Base-by-base conservation (phyloP, 345 rosid species). In the Populus davidiana region DNA sequence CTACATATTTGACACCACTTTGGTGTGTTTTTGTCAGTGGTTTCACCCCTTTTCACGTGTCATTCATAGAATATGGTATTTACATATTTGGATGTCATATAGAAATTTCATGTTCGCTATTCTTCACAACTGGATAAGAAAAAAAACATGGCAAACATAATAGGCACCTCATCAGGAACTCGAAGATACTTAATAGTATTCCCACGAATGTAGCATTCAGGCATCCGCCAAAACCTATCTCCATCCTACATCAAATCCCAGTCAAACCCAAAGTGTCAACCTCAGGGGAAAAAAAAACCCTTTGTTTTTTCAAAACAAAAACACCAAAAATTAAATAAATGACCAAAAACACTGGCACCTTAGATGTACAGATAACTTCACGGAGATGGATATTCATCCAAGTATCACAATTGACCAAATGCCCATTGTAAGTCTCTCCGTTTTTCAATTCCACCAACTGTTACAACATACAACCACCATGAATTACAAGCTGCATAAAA, bases 321-420 rank as follows among this genome's bases (percentile, higher is more conserved):
- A 65, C 9, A 49, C 44, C 7, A 49, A 68, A 6, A 69, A 16
- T 1, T 25, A 35, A 35, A 64, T 78, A 47, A 50, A 41, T 21
- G 5, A n/a, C n/a, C 54, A 65, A 67, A 65, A 16, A 71, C 61
- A 13, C 47, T 6, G 21, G 66, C 78, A 92, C 99, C 92, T 96
- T 96, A 14, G 99, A 92, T 67, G 99, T 96, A 72, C 99, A 95
- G 71, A 95, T 95, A 79, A 95, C 99, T 92, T 95, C 99, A 75
- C 99, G 97, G 8, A 95, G 93, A 84, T 95, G 99, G 64, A 95
- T 93, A 86, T 95, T 95, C 99, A 95, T 95, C 99, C 98, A 93
- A 41, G 98, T 91, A 75, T 95, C 99, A 59, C 98, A 95, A 82
- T 95, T 95, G 63, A 95, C 99, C 79, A 95, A 82, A 85, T 95